Conservation (phyloP, 2,329 filamentous ascomycete genomes). For the Curvularia lunata region DNA sequence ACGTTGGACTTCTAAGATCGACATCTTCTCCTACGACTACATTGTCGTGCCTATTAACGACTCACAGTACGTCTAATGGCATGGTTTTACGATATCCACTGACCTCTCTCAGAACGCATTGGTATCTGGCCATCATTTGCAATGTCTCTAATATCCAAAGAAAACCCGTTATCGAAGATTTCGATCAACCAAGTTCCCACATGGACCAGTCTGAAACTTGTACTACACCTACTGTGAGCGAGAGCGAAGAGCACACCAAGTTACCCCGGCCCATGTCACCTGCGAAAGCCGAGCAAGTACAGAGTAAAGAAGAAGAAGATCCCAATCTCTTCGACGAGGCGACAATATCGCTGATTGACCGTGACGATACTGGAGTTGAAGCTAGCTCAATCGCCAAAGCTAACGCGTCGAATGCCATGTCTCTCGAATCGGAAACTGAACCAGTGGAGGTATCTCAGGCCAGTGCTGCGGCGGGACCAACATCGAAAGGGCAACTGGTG, state of each 20-base stretch:
- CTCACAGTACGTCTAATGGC: constrained; percentile 45
- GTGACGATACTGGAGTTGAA: constrained; percentile 15
- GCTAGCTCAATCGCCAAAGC: no score
- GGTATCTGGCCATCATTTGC: constrained; percentile 96
- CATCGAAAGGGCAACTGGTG: constrained; percentile 5
- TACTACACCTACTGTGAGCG: neutral
- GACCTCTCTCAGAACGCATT: constrained; percentile 62
- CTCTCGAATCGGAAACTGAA: neutral
- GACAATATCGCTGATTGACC: constrained; percentile 30
- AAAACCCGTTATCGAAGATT: constrained; percentile 28
- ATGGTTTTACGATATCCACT: neutral
- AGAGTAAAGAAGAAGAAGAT: constrained; percentile 11
- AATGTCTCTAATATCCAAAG: constrained; percentile 73
- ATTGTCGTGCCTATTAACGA: constrained; percentile 93
- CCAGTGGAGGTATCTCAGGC: constrained; percentile 5
- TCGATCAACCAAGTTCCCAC: constrained; percentile 10
- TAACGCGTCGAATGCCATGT: neutral
- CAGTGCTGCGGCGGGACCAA: constrained; percentile 14
- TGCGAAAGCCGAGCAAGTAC: neutral
- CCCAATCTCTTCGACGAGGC: constrained; percentile 32
- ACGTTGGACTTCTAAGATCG: constrained; percentile 84
- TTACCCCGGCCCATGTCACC: constrained; percentile 1
- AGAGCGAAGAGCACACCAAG: neutral
- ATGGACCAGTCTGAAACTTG: neutral
- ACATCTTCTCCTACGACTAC: constrained; percentile 86